Evolutionary conservation across 2,329 filamentous ascomycete species (phyloP).

Genomic region (Xylaria hypoxylon): DNA sequence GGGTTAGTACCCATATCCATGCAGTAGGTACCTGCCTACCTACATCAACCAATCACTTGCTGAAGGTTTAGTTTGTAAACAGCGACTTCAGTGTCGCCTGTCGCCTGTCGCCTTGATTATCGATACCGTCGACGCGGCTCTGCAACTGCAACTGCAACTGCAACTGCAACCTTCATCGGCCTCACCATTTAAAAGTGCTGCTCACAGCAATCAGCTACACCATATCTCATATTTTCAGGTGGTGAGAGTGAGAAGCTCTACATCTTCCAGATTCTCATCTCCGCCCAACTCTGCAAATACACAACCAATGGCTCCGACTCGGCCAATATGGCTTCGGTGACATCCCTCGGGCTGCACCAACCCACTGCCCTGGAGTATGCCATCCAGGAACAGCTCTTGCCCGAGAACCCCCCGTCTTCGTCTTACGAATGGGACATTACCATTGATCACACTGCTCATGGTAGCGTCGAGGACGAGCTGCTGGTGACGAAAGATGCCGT

Average conservation of each 20-base stretch:
- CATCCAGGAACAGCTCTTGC: slow-evolving; percentile 81
- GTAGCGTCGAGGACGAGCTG: slow-evolving; percentile 78
- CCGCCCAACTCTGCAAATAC: background rate
- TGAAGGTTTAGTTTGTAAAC: background rate
- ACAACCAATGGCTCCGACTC: slow-evolving; percentile 41
- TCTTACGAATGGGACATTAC: slow-evolving; percentile 81
- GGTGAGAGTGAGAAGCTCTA: slow-evolving; percentile 6
- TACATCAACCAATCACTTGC: background rate
- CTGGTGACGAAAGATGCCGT: slow-evolving; percentile 80
- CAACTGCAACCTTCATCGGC: slow-evolving; percentile 2
- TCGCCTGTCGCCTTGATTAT: background rate
- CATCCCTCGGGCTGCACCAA: slow-evolving; percentile 90
- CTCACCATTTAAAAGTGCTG: background rate
- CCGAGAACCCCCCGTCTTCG: slow-evolving; percentile 71
- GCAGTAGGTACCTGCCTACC: too few relatives aligned
- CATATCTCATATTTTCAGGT: background rate
- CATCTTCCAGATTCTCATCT: background rate
- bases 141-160: slow-evolving; percentile 18
- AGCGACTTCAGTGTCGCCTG: background rate
- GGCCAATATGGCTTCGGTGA: slow-evolving; percentile 83
- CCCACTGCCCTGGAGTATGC: slow-evolving; percentile 87
- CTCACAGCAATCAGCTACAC: background rate
- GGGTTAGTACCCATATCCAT: too few relatives aligned
- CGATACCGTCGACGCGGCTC: slow-evolving; percentile 8
- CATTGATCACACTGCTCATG: slow-evolving; percentile 55